A percentile compares a stretch with the other conserved stretches of the same genome.
Conservation (phyloP, 1,139 yeast genomes). For the Kodamaea plutei region DNA sequence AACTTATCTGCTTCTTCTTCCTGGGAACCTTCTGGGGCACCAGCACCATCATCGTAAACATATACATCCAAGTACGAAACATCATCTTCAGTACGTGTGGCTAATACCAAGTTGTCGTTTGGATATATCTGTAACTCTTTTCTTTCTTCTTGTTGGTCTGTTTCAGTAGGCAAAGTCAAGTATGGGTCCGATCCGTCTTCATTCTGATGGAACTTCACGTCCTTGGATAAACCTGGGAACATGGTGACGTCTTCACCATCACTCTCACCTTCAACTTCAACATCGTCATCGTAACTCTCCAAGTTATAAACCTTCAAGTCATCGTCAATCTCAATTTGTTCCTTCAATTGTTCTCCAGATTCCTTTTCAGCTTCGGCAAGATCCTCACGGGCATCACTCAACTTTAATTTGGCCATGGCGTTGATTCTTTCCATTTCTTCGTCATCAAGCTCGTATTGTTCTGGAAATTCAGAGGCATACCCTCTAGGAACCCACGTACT, state of each 20-base stretch:
- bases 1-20: slow-evolving; percentile 60
- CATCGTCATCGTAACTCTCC: slow-evolving; percentile 77
- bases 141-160: slow-evolving; percentile 66
- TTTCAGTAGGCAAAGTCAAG: slow-evolving; percentile 66
- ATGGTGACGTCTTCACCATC: slow-evolving; percentile 53
- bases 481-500: slow-evolving; percentile 97
- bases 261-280: slow-evolving; percentile 29
- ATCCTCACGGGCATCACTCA: slow-evolving; percentile 68
- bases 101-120: slow-evolving; percentile 82
- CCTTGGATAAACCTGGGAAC: slow-evolving; percentile 67
- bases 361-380: slow-evolving; percentile 38
- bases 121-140: slow-evolving; percentile 84
- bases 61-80: slow-evolving; percentile 88
- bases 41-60: slow-evolving; percentile 92
- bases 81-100: slow-evolving; percentile 96
- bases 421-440: slow-evolving; percentile 90
- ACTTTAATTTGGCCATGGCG: slow-evolving; percentile 77
- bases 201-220: slow-evolving; percentile 47
- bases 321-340: slow-evolving; percentile 64
- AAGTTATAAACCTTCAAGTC: slow-evolving; percentile 85
- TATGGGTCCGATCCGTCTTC: slow-evolving; percentile 69
- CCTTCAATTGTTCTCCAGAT: slow-evolving; percentile 30
- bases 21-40: slow-evolving; percentile 58
- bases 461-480: slow-evolving; percentile 88
- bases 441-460: slow-evolving; percentile 81